Evolutionary conservation across 345 rosid species (phyloP), one percentile per base, ranked within the genome.

Genomic region (Murraya paniculata): DNA sequence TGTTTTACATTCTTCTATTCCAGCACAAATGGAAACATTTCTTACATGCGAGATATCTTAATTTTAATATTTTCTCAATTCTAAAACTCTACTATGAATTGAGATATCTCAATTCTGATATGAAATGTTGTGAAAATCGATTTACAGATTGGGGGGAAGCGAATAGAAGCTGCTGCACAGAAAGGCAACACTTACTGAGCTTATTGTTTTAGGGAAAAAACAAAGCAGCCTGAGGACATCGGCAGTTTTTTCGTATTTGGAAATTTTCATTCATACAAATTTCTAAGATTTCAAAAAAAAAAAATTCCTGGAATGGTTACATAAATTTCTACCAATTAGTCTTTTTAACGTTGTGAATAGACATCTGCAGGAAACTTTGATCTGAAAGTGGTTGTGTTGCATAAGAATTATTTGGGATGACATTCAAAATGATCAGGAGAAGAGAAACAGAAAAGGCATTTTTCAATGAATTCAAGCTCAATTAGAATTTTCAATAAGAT

Each of bases 121-220:
- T n/a, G 1, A 68, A 39, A n/a, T 19, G 16, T 57, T 57, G n/a
- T 36, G 73, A 53, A 64, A 79, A 64, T 65, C 48, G 58, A 45
- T 62, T 59, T 16, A 58, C 68, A 95, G 98, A 85, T 93, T 69
- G 99, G 99, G 35, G 87, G 77, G 53, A 94, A 86, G 41, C 90
- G 99, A 41, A 89, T 95, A 4, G 94, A 91, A 84, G 94, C 81
- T 41, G 99, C 99, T 30, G 89, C 87, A 41, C 80, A 86, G 35
- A 88, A 89, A 75, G 94, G 97, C 80, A 81, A 91, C 79, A 84
- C 91, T 1, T 91, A 95, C 62, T 90, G 87, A 75, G 85, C 55
- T 80, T 95, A 73, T 84, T 95, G 45, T 93, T 92, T 50, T 94
- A 94, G 65, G 93, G 94, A 65, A 88, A 90, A 79, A 87, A 85